A percentile compares a stretch with the other conserved stretches of the same genome.
Conservation (phyloP, 2,329 filamentous ascomycete species). For the Aspergillus persii region DNA sequence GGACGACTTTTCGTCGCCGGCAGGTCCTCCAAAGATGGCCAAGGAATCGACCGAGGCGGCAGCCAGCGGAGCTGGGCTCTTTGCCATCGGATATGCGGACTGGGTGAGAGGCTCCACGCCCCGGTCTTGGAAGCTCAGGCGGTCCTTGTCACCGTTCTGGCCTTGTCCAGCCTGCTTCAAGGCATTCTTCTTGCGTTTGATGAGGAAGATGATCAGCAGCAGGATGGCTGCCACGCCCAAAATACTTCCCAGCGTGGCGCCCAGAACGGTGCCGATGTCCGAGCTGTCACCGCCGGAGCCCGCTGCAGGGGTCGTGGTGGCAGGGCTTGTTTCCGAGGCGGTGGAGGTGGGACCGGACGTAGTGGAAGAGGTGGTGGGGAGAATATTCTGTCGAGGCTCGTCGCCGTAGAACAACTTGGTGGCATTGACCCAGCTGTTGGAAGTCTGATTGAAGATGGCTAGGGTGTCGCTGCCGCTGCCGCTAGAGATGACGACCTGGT, state of each 20-base stretch:
- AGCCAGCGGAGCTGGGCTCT: conserved; percentile 37
- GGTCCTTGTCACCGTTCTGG: conserved; percentile 57
- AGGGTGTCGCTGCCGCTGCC: conserved; percentile 67
- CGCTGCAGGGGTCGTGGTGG: conserved; percentile 35
- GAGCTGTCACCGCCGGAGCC: conserved; percentile 29
- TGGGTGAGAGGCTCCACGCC: conserved; percentile 44
- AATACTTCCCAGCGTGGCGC: conserved; percentile 78
- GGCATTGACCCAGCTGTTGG: conserved; percentile 77
- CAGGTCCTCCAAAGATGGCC: conserved; percentile 41
- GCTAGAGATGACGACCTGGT: conserved; percentile 72
- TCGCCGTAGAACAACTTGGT: conserved; percentile 58
- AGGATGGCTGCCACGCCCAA: conserved; percentile 69
- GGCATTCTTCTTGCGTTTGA: conserved; percentile 60
- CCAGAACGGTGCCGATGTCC: conserved; percentile 62
- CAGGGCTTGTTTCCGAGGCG: conserved; percentile 21
- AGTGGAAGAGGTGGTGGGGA: conserved; percentile 26
- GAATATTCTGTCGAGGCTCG: conserved; percentile 39
- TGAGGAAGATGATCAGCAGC: conserved; percentile 67
- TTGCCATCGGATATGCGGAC: conserved; percentile 46
- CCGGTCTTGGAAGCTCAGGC: conserved; percentile 45
- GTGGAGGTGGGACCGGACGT: conserved; percentile 30
- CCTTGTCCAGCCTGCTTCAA: conserved; percentile 46
- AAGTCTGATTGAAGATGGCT: conserved; percentile 70
- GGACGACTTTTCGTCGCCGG: conserved; percentile 32
- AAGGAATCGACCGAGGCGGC: conserved; percentile 38